Evolutionary conservation across 2,329 filamentous ascomycete genomes (phyloP), one percentile per base, ranked within the genome.

Genomic region (Diaporthe longicolla): DNA sequence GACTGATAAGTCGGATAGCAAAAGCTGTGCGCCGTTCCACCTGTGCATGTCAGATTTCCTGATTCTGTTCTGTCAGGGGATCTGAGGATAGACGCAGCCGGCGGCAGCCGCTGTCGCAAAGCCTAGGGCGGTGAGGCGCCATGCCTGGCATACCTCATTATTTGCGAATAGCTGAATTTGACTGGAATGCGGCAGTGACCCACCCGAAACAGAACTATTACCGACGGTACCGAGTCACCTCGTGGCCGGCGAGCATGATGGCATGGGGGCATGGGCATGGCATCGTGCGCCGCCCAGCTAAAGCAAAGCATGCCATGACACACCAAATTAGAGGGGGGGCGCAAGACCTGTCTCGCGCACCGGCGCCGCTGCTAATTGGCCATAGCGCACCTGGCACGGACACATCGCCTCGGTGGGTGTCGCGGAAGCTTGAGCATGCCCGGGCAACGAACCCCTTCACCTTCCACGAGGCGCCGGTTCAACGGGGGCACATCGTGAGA

Each of bases 321-420:
- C 55, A 71, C 69, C 43, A 71, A 61, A 71, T 61, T 71, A 71
- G 57, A 71, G 69, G 63, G 40, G 63, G 63, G 48, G 43, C 69
- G 69, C 69, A 63, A 71, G 69, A 71, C 69, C 55, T 63, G 69
- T 71, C 69, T 71, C 57, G 69, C 69, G 43, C 57, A 61, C 69
- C 58, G 69, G 69, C 69, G 43, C 63, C n/a, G 63, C 63, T 54
- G 63, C 63, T 68, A 68, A 68, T 68, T 68, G 63, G 63, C 37
- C 63, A 21, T 68, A 8, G 63, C 63, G 63, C n/a, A 54, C 63
- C 63, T 40, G 32, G 63, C 63, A 68, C 63, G 48, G 63, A 68
- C 63, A 29, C 48, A 32, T 54, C 48, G 63, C 63, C 63, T 68
- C 63, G 63, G 63, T 68, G 63, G 63, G 48, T 68, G 48, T 68